phyloP scores from a whole-genome alignment of 2,329 filamentous ascomycete species.

The Ascocoryne sarcoides region DNA sequence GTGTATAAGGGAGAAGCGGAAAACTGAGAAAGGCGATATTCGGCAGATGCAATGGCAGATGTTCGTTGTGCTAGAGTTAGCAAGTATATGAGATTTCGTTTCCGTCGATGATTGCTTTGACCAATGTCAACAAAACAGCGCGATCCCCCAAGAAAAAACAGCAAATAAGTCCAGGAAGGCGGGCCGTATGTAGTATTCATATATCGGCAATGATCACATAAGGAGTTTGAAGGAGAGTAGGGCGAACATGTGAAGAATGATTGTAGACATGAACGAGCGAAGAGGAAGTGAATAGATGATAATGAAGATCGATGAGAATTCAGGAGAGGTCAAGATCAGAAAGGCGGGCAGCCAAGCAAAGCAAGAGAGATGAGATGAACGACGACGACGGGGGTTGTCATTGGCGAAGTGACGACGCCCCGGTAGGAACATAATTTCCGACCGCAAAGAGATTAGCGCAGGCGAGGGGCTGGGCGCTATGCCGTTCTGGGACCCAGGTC shows the following conservation, averaged over 20 bases:
- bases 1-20: conserved; percentile 20
- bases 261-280: background rate
- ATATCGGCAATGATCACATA: conserved; percentile 1
- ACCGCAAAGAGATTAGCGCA: too few species aligned
- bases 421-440: too few species aligned
- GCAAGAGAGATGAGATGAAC: background rate
- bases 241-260: background rate
- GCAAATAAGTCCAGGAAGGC: conserved; percentile 14
- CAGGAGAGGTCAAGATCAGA: background rate
- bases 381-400: background rate
- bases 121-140: conserved; percentile 22
- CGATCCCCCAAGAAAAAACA: conserved; percentile 11
- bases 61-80: conserved; percentile 19
- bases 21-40: conserved; percentile 15
- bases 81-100: conserved; percentile 13
- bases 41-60: conserved; percentile 14
- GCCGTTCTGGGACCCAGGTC: too few species aligned
- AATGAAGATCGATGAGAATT: background rate
- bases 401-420: background rate
- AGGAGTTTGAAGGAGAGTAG: background rate
- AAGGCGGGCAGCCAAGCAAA: background rate
- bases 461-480: too few species aligned
- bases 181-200: conserved; percentile 14
- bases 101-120: conserved; percentile 10
- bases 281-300: too few species aligned